Evolutionary conservation across 2,329 filamentous ascomycete genomes (phyloP), one percentile per base, ranked within the genome.

Genomic region (Capronia americana): DNA sequence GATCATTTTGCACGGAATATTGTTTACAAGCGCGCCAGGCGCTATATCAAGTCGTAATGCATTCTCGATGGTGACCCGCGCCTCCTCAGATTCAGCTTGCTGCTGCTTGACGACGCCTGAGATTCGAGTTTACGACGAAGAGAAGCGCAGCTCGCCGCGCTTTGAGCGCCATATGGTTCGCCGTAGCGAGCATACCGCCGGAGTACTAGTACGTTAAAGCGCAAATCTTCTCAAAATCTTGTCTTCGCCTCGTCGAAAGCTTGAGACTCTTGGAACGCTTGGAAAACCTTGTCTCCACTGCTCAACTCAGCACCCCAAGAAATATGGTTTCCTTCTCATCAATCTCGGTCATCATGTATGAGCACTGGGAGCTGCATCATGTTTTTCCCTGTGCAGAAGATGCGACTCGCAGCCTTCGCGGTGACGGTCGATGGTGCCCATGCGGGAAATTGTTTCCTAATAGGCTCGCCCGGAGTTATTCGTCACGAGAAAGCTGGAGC

Each of bases 1-100:
- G 82, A 95, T 89, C 93, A 97, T 97, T 73, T 76, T 83, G 71
- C 4, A 4, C 4, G 23, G 28, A 10, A 8, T 4, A 3, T 14
- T 30, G 12, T 12, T 32, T 61, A 17, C 11, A 59, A 59, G 67
- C 69, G 63, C 69, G 26, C 23, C 20, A 46, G 41, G 70, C 69
- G 70, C 70, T 72, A 68, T 64, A 57, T 56, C 20, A 59, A 23
- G 46, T 65, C 59, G 56, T 48, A 59, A 57, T 63, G 44, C 68
- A 69, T 68, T 38, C 14, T 14, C 7, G 12, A 24, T 28, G 1
- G 17, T 55, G 23, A 10, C 4, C 14, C 12, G 4, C 28, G 24
- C 14, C 12, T n/a, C n/a, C 53, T 17, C 38, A n/a, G 5, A 6
- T 44, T n/a, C 38, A 44, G 17, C 38, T n/a, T 44, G 17, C 38